Conservation (phyloP, 23 red algal genomes). For the Cyanidiococcus yangmingshanensis region DNA sequence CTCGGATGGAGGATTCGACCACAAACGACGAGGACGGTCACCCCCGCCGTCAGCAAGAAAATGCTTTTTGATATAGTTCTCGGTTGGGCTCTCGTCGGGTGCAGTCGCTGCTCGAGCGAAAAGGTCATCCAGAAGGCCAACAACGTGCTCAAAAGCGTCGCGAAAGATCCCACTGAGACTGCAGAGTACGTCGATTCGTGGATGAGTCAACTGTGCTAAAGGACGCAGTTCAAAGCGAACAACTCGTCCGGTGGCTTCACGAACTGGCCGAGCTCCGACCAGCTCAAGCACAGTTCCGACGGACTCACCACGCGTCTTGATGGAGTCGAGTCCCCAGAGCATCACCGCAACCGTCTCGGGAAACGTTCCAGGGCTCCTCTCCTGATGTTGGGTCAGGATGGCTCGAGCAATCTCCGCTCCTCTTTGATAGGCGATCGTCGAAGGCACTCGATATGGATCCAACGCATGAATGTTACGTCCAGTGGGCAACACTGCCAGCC, state of each 20-base stretch:
- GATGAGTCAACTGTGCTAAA: slow-evolving; percentile 21
- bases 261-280: slow-evolving; percentile 30
- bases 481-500: slow-evolving; percentile 40
- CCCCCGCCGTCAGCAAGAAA: neutral
- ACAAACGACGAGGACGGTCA: slow-evolving; percentile 31
- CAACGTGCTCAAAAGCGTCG: slow-evolving; percentile 49
- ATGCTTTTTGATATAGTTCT: slow-evolving; percentile 39
- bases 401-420: slow-evolving; percentile 32
- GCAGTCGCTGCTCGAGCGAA: slow-evolving; percentile 36
- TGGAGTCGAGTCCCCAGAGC: slow-evolving; percentile 56
- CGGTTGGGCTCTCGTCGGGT: slow-evolving; percentile 25
- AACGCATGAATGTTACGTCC: slow-evolving; percentile 59
- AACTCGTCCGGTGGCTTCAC: slow-evolving; percentile 46
- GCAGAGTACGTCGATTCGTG: slow-evolving; percentile 46
- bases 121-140: slow-evolving; percentile 47
- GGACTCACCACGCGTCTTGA: slow-evolving; percentile 57
- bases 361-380: slow-evolving; percentile 22
- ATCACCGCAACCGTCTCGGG: slow-evolving; percentile 61
- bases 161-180: slow-evolving; percentile 51
- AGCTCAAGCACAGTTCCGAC: slow-evolving; percentile 43
- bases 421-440: slow-evolving; percentile 21
- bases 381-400: slow-evolving; percentile 24
- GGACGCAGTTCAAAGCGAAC: slow-evolving; percentile 50
- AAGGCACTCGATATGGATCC: slow-evolving; percentile 52
- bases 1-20: slow-evolving; percentile 40